Conservation (phyloP, 495 filamentous ascomycete species). For the Daldinia childiae region DNA sequence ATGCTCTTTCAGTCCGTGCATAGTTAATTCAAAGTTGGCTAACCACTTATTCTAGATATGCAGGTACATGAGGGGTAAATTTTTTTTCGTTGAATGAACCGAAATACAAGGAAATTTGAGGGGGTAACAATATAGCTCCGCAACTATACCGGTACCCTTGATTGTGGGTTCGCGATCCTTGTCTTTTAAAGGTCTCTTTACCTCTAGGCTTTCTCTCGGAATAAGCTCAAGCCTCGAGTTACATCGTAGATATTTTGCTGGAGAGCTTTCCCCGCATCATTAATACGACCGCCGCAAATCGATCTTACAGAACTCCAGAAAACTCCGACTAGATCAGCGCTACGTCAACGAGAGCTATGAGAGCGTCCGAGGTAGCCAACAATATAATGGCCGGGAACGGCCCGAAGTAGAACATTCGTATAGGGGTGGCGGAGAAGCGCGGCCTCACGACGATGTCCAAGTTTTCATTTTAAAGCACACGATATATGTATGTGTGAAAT, state of each 20-base stretch:
- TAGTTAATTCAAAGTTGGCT: background rate
- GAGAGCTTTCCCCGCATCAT: conserved; percentile 1
- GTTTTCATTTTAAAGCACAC: background rate
- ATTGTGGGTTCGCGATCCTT: background rate
- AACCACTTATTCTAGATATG: background rate
- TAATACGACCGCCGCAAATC: background rate
- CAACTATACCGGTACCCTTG: background rate
- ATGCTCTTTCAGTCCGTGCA: background rate
- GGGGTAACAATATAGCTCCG: background rate
- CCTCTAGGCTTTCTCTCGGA: background rate
- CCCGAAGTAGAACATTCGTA: background rate
- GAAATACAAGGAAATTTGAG: background rate
- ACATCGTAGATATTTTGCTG: background rate
- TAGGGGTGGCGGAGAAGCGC: background rate
- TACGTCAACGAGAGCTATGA: background rate
- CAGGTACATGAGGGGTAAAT: background rate
- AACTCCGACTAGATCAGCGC: background rate
- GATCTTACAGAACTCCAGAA: conserved; percentile 2
- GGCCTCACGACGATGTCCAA: background rate
- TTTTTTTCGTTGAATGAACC: background rate
- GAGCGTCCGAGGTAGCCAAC: background rate
- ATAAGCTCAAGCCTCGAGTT: background rate
- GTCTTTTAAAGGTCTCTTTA: background rate
- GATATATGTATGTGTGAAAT: background rate
- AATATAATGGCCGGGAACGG: background rate